These are phyloP conservation scores for Hypoxylon sp. DNA, from an alignment of 2,329 filamentous ascomycete species.

Conservation along the genomic window DNA sequence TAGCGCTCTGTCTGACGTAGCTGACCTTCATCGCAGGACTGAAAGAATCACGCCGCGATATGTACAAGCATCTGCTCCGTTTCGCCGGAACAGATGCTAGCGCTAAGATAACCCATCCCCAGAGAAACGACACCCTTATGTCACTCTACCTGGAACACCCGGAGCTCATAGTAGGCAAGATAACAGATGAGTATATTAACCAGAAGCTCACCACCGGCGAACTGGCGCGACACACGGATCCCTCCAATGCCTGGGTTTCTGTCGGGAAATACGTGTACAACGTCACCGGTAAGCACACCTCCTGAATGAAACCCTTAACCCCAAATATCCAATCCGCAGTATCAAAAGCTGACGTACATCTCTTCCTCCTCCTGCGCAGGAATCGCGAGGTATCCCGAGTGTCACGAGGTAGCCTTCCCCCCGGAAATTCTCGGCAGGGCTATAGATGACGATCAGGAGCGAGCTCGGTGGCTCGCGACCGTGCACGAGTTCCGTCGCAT, in stretches of 20 bases:
- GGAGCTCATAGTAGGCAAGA: not conserved
- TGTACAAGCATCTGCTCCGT: not conserved
- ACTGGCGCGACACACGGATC: not conserved
- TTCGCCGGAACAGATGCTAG: conserved; percentile 2
- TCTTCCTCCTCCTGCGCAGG: not conserved
- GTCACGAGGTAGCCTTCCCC: not conserved
- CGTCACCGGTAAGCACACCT: conserved; percentile 3
- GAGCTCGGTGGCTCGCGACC: not conserved
- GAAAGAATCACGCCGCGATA: not conserved
- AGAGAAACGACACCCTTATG: not conserved
- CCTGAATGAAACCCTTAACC: not conserved
- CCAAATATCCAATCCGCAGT: not conserved
- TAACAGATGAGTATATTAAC: not conserved
- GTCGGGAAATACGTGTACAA: conserved; percentile 3
- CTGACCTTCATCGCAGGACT: not conserved
- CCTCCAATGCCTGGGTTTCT: conserved; percentile 4
- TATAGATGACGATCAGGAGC: not conserved
- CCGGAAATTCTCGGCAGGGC: not conserved
- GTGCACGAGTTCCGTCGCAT: conserved; percentile 1
- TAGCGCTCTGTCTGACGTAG: not conserved
- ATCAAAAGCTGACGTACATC: not conserved
- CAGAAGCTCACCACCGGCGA: not conserved
- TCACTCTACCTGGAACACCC: not conserved
- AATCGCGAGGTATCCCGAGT: not conserved
- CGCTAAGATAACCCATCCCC: not conserved